Evolutionary conservation across 2,329 filamentous ascomycete species (phyloP), one percentile per base, ranked within the genome.

Genomic region (Penicillium sp.): DNA sequence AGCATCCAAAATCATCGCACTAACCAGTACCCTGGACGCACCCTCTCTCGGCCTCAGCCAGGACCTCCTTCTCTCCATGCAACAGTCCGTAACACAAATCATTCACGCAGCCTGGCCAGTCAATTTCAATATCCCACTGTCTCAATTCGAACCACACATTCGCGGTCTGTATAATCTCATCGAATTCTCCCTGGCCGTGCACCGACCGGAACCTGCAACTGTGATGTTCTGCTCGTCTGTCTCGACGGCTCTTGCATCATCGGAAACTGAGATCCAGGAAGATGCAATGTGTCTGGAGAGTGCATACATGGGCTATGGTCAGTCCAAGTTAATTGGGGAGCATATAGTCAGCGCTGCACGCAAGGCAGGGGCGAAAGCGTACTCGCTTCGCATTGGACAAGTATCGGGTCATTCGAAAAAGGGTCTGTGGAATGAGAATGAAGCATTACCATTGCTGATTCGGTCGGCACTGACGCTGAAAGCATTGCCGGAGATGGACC

Each of bases 81-180:
- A 68, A 4, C 45, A 60, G 20, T 65, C 72, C 40, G 68, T 72
- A 1, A 74, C 75, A 3, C 64, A 71, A 10, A 73, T 81, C 38
- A 72, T 80, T 42, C 78, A 81, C 58, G 68, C 76, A 2, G 78
- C 78, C 13, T 81, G 78, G 78, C 74, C 76, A 1, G 78, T 81
- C 45, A 79, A 81, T 58, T 80, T 81, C 66, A 74, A 75, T 35
- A 67, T 80, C 47, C 74, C 74, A 1, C 65, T 81, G 1, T 54
- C 63, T 20, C 74, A 69, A 55, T 80, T 79, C 54, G 71, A 71
- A 28, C 70, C 73, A 32, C 75, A 79, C 56, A 75, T 72, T 41
- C 49, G 54, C 42, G 71, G 75, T 2, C 62, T 80, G 3, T 62
- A 65, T 42, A 72, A 77, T 48, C 68, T 81, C 0, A 61, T 79